phyloP scores from a whole-genome alignment of 2,329 filamentous ascomycete genomes.

The Diaporthe humulicola region DNA sequence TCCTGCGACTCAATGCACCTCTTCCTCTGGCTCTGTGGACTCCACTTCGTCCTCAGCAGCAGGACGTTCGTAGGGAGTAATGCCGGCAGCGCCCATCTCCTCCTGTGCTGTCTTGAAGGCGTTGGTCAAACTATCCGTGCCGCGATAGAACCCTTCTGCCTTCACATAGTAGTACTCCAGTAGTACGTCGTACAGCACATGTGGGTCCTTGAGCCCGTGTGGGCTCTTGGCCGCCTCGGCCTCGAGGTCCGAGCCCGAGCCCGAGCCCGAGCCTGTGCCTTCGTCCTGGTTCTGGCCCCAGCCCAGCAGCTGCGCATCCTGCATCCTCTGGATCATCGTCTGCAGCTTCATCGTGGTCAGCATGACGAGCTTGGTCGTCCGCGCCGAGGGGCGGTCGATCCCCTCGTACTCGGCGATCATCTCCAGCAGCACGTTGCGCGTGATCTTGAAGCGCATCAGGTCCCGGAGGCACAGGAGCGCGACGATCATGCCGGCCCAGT shows the following conservation, averaged over 20 bases:
- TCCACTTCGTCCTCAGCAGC: not conserved
- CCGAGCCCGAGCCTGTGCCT: not conserved
- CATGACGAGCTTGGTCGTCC: slow-evolving; percentile 37
- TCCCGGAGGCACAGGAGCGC: slow-evolving; percentile 50
- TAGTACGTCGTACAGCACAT: slow-evolving; percentile 31
- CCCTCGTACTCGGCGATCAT: slow-evolving; percentile 47
- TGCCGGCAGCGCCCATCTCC: slow-evolving; percentile 33
- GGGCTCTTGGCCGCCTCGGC: not conserved
- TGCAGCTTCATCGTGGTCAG: slow-evolving; percentile 37
- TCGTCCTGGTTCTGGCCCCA: not conserved
- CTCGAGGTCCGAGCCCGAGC: not conserved
- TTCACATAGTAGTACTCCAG: slow-evolving; percentile 36
- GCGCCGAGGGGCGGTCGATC: slow-evolving; percentile 40
- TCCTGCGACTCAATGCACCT: not conserved
- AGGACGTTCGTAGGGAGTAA: not conserved
- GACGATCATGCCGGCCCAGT: slow-evolving; percentile 62
- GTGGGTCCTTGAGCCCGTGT: slow-evolving; percentile 29
- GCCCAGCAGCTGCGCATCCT: not conserved
- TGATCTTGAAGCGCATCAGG: slow-evolving; percentile 48
- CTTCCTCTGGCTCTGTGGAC: not conserved
- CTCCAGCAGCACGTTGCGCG: slow-evolving; percentile 50
- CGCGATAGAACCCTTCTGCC: not conserved
- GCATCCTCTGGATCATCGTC: slow-evolving; percentile 21
- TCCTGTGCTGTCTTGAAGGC: slow-evolving; percentile 16
- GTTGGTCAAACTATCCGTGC: not conserved